These are phyloP conservation scores for Trifolium subterraneum DNA, from an alignment of 306 rosid genomes.

Conservation along the genomic window DNA sequence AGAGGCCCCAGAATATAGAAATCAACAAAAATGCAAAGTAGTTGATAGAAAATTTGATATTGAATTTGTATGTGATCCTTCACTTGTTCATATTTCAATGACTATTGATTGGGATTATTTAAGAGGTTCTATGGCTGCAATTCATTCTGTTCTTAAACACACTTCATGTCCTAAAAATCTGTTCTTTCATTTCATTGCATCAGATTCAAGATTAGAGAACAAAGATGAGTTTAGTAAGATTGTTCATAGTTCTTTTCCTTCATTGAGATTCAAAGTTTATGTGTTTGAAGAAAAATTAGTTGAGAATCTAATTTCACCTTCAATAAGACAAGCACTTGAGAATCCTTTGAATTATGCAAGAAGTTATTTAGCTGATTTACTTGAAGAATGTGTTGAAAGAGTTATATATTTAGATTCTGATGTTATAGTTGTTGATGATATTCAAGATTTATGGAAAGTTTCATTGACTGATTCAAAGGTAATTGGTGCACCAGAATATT, in stretches of 20 bases:
- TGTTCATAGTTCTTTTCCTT: conserved; percentile 63
- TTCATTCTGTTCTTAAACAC: conserved; percentile 78
- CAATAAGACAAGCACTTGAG: conserved; percentile 80
- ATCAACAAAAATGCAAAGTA: conserved; percentile 53
- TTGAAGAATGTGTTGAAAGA: conserved; percentile 71
- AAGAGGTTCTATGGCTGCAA: conserved; percentile 83
- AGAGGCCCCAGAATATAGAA: conserved; percentile 74
- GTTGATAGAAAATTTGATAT: conserved; percentile 1
- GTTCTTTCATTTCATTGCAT: conserved; percentile 81
- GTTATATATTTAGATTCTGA: conserved; percentile 91
- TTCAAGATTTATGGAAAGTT: conserved; percentile 69
- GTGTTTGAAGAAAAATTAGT: conserved; percentile 57
- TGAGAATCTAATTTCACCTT: conserved; percentile 69
- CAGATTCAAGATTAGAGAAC: conserved; percentile 57
- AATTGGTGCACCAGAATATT: conserved; percentile 91
- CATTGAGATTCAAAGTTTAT: conserved; percentile 65
- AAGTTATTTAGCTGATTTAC: conserved; percentile 78
- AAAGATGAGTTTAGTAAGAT: conserved; percentile 46
- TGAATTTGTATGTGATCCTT: conserved; percentile 50
- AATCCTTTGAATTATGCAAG: conserved; percentile 90
- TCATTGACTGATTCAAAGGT: conserved; percentile 51
- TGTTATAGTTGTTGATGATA: conserved; percentile 76
- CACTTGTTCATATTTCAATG: conserved; percentile 78
- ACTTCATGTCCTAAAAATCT: conserved; percentile 78
- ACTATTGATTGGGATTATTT: conserved; percentile 79